A percentile compares a stretch with the other conserved stretches of the same genome.
phyloP scores from a whole-genome alignment of 768 basidiomycete species.

The Exidia glandulosa region DNA sequence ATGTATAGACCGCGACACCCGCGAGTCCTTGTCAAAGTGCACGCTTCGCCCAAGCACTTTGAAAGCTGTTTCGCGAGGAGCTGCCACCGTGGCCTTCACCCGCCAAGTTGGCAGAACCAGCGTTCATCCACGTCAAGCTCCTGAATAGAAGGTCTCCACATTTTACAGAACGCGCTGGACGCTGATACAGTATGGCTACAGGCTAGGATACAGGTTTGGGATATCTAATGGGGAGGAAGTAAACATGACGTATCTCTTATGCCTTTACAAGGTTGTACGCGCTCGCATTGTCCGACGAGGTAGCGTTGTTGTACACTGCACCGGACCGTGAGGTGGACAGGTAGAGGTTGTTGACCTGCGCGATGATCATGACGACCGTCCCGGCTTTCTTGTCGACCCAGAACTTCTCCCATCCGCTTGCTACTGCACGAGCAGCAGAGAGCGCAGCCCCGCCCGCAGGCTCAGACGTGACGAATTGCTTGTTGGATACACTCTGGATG shows the following conservation, averaged over 20 bases:
- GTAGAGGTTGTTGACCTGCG: neutral
- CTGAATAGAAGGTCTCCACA: too few species aligned
- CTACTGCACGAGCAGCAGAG: conserved; percentile 17
- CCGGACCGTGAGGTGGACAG: neutral
- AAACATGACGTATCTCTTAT: neutral
- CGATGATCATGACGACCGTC: conserved; percentile 4
- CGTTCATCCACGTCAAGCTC: too few species aligned
- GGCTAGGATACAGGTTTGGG: too few species aligned
- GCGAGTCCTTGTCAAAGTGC: too few species aligned
- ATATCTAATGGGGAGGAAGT: neutral
- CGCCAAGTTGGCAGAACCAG: too few species aligned
- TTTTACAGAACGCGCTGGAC: too few species aligned
- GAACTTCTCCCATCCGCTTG: conserved; percentile 22
- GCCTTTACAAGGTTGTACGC: neutral
- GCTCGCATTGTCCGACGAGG: neutral
- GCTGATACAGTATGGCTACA: too few species aligned
- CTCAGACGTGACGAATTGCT: conserved; percentile 23
- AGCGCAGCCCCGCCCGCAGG: conserved; percentile 15
- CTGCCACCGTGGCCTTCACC: too few species aligned
- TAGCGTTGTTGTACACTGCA: neutral
- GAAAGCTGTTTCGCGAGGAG: too few species aligned
- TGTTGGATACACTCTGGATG: conserved; percentile 15
- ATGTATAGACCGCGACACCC: too few species aligned
- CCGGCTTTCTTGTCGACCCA: conserved; percentile 17
- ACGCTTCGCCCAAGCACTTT: too few species aligned